These are phyloP conservation scores for Backusella morwellensis DNA, from an alignment of 192 early-diverging fungal genomes.

Conservation along the genomic window DNA sequence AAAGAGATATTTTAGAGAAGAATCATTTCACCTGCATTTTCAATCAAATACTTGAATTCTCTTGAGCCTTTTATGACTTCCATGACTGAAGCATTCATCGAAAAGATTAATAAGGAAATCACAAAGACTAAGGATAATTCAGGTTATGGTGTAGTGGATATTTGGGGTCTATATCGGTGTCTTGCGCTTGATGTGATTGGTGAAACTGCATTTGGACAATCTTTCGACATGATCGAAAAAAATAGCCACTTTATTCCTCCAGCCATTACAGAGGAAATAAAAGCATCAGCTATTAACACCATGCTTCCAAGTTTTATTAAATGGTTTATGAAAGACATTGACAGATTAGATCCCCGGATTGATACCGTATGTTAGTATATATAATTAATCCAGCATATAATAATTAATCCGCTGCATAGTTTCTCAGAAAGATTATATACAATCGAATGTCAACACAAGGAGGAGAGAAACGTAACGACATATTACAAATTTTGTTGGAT, in stretches of 20 bases:
- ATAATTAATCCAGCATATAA: background rate
- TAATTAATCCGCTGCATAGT: conserved; percentile 1
- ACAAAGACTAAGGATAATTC: conserved; percentile 32
- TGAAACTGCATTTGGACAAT: conserved; percentile 46
- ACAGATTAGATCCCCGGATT: background rate
- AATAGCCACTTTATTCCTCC: conserved; percentile 37
- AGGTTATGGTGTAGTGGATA: conserved; percentile 30
- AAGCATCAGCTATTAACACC: background rate
- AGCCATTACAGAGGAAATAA: conserved; percentile 17
- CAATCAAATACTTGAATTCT: conserved; percentile 43
- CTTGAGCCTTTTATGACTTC: conserved; percentile 43
- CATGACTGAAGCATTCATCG: background rate
- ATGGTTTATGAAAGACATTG: background rate
- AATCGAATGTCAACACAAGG: conserved; percentile 4
- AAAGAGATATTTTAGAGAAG: conserved; percentile 37
- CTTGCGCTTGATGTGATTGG: conserved; percentile 52
- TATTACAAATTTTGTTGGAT: conserved; percentile 48
- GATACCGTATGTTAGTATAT: background rate
- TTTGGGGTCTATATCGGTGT: conserved; percentile 31
- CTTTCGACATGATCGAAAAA: conserved; percentile 49
- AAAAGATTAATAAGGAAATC: conserved; percentile 8
- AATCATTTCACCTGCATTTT: conserved; percentile 48
- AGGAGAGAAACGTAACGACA: conserved; percentile 31
- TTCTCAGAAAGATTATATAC: conserved; percentile 19
- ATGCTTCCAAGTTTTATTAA: background rate